Evolutionary conservation across 331 rosid genomes (phyloP), one percentile per base, ranked within the genome.

Genomic region (Acacia pycnantha): DNA sequence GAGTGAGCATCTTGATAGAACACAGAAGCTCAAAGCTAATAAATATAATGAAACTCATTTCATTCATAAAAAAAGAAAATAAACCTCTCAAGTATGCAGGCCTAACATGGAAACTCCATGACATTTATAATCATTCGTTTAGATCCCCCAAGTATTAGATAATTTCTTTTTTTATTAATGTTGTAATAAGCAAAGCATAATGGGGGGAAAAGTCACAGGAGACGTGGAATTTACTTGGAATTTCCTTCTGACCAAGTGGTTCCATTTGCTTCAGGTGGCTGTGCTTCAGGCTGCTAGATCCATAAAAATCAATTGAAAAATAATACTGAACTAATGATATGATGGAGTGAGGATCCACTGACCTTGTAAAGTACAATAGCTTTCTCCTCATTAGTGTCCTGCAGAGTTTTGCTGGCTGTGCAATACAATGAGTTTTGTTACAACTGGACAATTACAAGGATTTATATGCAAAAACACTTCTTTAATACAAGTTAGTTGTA

Each of bases 291-390:
- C 99, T 96, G 90, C 73, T 76, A 88, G 59, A 81, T 26, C 54
- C 79, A 84, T 44, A 83, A 54, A 80, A 72, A 83, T 72, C 6
- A 41, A 79, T 81, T 69, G 88, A 82, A 44, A 80, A 61, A 81
- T 21, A 66, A 48, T 26, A 24, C 61, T 48, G 15, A 75, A 51
- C 78, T 46, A 37, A 64, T 35, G 79, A 73, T 43, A 43, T 31
- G 44, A 74, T 66, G 73, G 27, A 19, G 82, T 64, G 18, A 73
- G 76, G 47, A 87, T 62, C 59, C 4, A 82, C 89, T 66, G 81
- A 96, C 99, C 97, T 88, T 84, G 83, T 91, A 96, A 56, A 96
- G 92, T 65, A 96, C 95, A 83, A 96, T 94, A 66, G 98, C 97
- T 87, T 86, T 94, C 87, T 96, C 99, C 82, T 96, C 97, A 56